Evolutionary conservation across 1,284 basidiomycete species (phyloP).

Genomic region (Naganishia cerealis): DNA sequence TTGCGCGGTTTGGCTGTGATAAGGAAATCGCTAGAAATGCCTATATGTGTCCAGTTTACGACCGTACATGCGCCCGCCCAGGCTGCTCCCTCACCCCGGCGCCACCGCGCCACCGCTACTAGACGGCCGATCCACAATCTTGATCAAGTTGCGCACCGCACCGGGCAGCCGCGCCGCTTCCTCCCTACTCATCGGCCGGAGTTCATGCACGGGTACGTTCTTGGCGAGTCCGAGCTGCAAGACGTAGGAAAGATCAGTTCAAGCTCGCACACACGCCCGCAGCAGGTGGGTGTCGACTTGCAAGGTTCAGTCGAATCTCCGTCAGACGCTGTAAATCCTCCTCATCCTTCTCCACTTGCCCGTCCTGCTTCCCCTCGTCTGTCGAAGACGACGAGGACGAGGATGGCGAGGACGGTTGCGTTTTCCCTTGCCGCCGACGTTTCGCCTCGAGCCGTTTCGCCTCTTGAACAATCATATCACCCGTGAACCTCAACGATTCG

Average conservation of each 20-base stretch:
- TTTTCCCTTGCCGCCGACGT: not conserved
- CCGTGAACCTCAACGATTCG: constrained; percentile 18
- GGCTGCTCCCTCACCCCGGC: too few relatives aligned
- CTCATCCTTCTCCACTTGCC: not conserved
- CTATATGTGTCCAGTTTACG: too few relatives aligned
- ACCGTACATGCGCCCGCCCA: too few relatives aligned
- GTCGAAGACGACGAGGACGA: not conserved
- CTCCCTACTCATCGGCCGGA: constrained; percentile 31
- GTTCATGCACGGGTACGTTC: constrained; percentile 35
- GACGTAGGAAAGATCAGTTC: not conserved
- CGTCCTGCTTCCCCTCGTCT: constrained; percentile 2
- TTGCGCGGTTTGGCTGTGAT: too few relatives aligned
- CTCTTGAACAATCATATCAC: constrained; percentile 30
- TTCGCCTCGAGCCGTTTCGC: constrained; percentile 22
- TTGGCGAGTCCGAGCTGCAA: constrained; percentile 33
- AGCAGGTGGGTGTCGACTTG: not conserved
- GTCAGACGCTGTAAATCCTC: constrained; percentile 19
- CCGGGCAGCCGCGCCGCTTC: constrained; percentile 28
- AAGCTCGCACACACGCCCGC: not conserved
- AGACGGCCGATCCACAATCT: constrained; percentile 18
- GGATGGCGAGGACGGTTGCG: not conserved
- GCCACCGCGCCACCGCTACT: not conserved
- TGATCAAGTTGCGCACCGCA: constrained; percentile 33
- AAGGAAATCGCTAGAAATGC: too few relatives aligned
- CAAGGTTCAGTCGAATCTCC: constrained; percentile 31